Evolutionary conservation across 1,284 basidiomycete species (phyloP), one percentile per base, ranked within the genome.

Genomic region (Boletus semigastroideus): DNA sequence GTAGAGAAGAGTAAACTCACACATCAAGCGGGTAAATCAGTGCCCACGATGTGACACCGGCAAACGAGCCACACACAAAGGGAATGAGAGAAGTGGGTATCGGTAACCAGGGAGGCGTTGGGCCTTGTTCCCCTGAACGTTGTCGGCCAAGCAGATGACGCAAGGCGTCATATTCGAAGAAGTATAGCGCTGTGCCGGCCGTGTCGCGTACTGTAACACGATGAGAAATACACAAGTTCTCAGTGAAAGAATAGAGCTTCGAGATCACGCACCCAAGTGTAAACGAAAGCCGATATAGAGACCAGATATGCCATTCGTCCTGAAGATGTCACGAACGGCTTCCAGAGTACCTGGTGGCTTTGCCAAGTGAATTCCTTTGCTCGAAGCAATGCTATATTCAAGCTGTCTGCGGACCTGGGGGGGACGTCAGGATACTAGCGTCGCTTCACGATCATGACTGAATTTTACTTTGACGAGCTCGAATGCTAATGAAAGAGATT

Each of bases 361-460:
- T 6, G 71, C 72, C 46, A 92, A 65, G 14, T 77, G 72, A 33
- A 87, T 52, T 5, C 91, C 90, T 63, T 87, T 88, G 67, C 76
- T 86, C 20, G 83, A 82, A 20, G 93, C 92, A 54, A 98, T 98
- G 44, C 92, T 86, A 64, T 91, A 98, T 72, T 98, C 96, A 46
- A 99, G 77, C 65, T 99, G 95, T 59, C 93, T 78, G 55, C 92
- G 86, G 50, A 94, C 87, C 90, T 92, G 61, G 17, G 49, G 39
- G 51, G 30, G 33, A 46, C 28, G 44, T 63, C 45, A 66, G 49
- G 19, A 54, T 25, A 37, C 36, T 11, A 14, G 37, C 9, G 17
- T 42, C 19, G 44, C 28, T 34, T 44, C 8, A 47, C 12, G 27
- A 10, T 28, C 13, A 48, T 37, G n/a, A n/a, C n/a, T n/a, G 16